Evolutionary conservation across 495 filamentous ascomycete species (phyloP).

Genomic region (Annulohypoxylon moriforme): DNA sequence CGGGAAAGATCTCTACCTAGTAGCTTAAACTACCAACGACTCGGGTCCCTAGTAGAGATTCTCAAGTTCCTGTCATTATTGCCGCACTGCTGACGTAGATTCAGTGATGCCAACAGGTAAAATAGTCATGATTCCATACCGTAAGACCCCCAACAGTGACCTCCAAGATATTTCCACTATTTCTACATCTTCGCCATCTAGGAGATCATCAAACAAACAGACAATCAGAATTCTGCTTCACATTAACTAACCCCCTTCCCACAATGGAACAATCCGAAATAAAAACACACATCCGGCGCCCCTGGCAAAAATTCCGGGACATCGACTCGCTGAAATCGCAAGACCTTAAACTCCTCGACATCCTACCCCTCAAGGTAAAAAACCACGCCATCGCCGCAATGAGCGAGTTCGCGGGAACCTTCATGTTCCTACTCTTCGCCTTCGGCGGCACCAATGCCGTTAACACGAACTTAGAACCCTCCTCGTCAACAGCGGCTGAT

Average conservation of each 20-base stretch:
- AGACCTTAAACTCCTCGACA: constrained; percentile 1
- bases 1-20: neutral
- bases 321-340: neutral
- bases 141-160: neutral
- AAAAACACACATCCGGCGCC: constrained; percentile 23
- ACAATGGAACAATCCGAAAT: constrained; percentile 32
- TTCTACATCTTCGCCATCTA: neutral
- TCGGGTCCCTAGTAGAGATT: neutral
- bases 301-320: constrained; percentile 4
- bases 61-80: neutral
- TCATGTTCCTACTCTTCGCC: constrained; percentile 84
- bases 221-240: neutral
- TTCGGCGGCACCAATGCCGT: constrained; percentile 83
- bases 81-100: neutral
- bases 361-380: constrained; percentile 31
- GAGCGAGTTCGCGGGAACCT: constrained; percentile 83
- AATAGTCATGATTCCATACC: neutral
- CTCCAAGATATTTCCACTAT: neutral
- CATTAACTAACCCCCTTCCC: neutral
- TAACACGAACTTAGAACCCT: constrained; percentile 60
- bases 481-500: constrained; percentile 41
- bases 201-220: neutral
- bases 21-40: neutral
- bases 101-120: neutral
- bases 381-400: constrained; percentile 68